Base-by-base conservation (phyloP, 352 stramenopile species). In the Phytopythium kandeliae region DNA sequence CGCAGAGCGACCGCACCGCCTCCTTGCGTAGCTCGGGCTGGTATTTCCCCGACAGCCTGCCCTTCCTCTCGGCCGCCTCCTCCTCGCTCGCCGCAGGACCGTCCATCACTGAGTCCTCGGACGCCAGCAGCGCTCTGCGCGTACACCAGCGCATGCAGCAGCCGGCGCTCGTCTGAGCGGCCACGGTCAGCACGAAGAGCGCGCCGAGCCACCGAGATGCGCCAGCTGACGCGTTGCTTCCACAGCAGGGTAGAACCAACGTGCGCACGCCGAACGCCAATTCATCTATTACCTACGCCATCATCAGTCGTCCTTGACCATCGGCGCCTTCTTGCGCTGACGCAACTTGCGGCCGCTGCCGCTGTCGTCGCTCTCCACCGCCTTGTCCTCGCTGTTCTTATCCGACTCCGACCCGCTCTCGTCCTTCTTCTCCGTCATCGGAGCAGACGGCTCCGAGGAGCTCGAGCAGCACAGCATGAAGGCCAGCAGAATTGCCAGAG, bases 271-370 rank as follows among this genome's bases (percentile, higher is more conserved):
- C 25, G 48, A 61, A 41, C 22, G 30, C 41, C 22, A 44, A 36
- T 22, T 42, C 31, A 48, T 31, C 38, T 46, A 48, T 56, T 49
- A 2, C 22, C 25, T 55, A 31, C 21, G 16, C 21, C 31, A 36
- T 17, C 9, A 42, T 31, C 67, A 71, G 45, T 71, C 70, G 51
- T 81, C 73, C 51, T 91, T 76, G 34, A 76, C 76, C 45, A 83
- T 79, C 17, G 81, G 81, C 11, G 76, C 76, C 51, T 89, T 92
- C 67, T 90, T 90, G 56, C 81, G 77, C 64, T 87, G 81, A 42
- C 81, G 78, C 37, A 89, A 48, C 58, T 85, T 92, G 43, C 69
- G 60, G 34, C 71, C 54, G 54, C 67, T 57, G 24, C 48, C 24
- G 21, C 40, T 67, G 12, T 70, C 64, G 34, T 69, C 65, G 51